Evolutionary conservation across 73 alveolate species (phyloP).

Genomic region (Loxodes magnus): DNA sequence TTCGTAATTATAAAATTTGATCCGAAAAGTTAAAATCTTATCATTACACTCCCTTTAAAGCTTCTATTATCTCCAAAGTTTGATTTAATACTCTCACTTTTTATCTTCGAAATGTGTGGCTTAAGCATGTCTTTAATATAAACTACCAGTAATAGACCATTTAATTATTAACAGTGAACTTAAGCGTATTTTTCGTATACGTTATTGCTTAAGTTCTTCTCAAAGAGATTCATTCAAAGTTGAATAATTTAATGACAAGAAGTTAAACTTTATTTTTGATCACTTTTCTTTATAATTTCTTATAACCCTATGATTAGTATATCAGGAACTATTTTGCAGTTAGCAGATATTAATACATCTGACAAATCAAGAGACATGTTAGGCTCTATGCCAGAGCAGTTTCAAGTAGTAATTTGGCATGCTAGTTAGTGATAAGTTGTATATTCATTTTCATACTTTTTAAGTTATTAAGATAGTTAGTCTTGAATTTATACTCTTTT

Average conservation of each 20-base stretch:
- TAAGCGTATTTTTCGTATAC: background rate
- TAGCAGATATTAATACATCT: conserved; percentile 13
- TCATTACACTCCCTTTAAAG: conserved; percentile 44
- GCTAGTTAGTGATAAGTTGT: background rate
- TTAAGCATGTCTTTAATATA: conserved; percentile 31
- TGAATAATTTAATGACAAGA: conserved; percentile 12
- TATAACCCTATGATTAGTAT: conserved; percentile 55
- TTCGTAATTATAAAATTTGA: conserved; percentile 12
- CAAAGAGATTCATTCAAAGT: conserved; percentile 17
- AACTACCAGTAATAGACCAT: conserved; percentile 35
- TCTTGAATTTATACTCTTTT: conserved; percentile 1
- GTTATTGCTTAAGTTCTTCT: conserved; percentile 14
- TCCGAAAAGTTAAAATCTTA: conserved; percentile 22
- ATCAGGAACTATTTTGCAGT: conserved; percentile 47
- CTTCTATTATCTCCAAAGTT: conserved; percentile 50
- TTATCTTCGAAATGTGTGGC: conserved; percentile 18
- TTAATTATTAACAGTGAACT: conserved; percentile 19
- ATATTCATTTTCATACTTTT: conserved; percentile 5
- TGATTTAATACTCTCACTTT: conserved; percentile 31
- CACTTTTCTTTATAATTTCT: conserved; percentile 69
- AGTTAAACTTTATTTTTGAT: conserved; percentile 34
- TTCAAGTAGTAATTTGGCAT: background rate
- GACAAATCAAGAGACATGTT: background rate
- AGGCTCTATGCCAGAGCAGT: background rate
- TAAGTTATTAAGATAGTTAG: conserved; percentile 2